Conservation (phyloP, 345 rosid species). For the Pseudoturritis turrita region DNA sequence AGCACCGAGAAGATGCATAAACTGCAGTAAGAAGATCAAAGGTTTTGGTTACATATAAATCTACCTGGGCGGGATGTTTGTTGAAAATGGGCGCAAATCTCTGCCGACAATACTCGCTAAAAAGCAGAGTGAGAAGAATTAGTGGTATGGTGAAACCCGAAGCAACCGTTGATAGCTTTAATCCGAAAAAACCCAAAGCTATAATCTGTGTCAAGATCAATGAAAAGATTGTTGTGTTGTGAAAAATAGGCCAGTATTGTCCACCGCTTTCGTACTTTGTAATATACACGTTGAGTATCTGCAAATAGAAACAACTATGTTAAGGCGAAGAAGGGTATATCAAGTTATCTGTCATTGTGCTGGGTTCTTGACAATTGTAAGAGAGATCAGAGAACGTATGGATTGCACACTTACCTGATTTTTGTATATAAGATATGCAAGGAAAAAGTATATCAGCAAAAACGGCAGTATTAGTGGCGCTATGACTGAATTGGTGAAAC, state of each 20-base stretch:
- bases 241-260: conserved; percentile 77
- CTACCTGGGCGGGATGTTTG: conserved; percentile 65
- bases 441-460: conserved; percentile 62
- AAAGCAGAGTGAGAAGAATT: conserved; percentile 63
- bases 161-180: conserved; percentile 63
- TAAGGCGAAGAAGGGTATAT: background rate
- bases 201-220: conserved; percentile 74
- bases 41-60: background rate
- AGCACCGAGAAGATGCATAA: conserved; percentile 7
- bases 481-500: conserved; percentile 79
- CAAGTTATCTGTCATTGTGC: too few species aligned
- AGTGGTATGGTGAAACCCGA: conserved; percentile 72
- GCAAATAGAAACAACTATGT: conserved; percentile 25
- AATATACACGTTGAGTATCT: conserved; percentile 81
- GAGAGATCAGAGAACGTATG: background rate
- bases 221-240: conserved; percentile 79
- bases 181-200: conserved; percentile 81
- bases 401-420: conserved; percentile 56
- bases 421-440: conserved; percentile 66
- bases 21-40: background rate
- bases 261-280: conserved; percentile 79
- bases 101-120: conserved; percentile 77
- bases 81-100: conserved; percentile 63
- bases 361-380: too few species aligned
- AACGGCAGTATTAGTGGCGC: conserved; percentile 83